Evolutionary conservation across 305 asterid genomes (phyloP), one percentile per base, ranked within the genome.

Genomic region (Stenogyne calaminthoides): DNA sequence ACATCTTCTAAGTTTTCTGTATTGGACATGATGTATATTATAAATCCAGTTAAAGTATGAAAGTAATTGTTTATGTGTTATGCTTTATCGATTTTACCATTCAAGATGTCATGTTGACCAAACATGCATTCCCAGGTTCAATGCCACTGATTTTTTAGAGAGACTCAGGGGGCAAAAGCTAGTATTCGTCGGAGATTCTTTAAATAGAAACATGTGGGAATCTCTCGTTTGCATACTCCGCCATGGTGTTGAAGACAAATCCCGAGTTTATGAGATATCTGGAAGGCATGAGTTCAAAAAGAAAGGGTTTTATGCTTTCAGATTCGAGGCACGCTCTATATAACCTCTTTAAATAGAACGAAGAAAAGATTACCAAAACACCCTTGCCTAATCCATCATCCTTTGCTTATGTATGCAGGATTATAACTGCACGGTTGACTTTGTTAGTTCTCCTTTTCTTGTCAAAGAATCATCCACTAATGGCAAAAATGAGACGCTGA

Each of bases 131-230:
- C 61, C 18, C 88, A 94, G 99, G 79, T 79, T 94, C 67, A 94
- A 91, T 25, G 86, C 86, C 32, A 90, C 96, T 49, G 96, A 90
- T 82, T 91, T 94, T 84, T 92, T 94, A 54, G 90, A 82, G 91
- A 86, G 95, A 77, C 88, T 94, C 37, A 82, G 93, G 76, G 97
- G 93, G 51, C 77, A 90, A 64, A 89, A 80, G 73, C 82, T 93
- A 62, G 90, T 93, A 11, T 91, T 93, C 20, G 97, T 91, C 19
- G 98, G 98, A 58, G 98, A 93, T 78, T 93, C 98, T 0, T 86
- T 93, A 68, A 93, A 91, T 78, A 83, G 98, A 75, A 93, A 93
- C 87, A 89, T 89, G 98, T 93, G 98, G 98, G 98, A 93, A 80
- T 91, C 98, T 73, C 95, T 94, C 64, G 91, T 90, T 59, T 94